Evolutionary conservation across 106 monocot genomes (phyloP).

Genomic region (Apostasia shenzhenica): DNA sequence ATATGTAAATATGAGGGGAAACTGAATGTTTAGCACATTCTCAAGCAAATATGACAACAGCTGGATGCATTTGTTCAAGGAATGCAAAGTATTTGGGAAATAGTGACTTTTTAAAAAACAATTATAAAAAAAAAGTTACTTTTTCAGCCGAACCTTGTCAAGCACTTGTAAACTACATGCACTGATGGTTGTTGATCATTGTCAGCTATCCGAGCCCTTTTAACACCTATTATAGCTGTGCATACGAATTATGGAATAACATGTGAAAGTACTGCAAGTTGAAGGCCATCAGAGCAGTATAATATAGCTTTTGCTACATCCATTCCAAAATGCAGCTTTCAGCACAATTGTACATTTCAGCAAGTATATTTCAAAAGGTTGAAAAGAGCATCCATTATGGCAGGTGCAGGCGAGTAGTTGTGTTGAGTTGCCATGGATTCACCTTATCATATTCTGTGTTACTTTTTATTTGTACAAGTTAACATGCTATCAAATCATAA

Average conservation of each 20-base stretch:
- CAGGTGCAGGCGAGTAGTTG: too few relatives aligned
- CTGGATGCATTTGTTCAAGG: background rate
- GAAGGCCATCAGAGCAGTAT: background rate
- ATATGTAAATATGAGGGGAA: too few relatives aligned
- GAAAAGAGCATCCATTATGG: background rate
- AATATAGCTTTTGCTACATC: too few relatives aligned
- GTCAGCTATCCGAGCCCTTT: slow-evolving; percentile 62
- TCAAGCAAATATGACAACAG: too few relatives aligned
- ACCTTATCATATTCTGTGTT: too few relatives aligned
- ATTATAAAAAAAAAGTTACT: background rate
- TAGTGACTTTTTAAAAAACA: too few relatives aligned
- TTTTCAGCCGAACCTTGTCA: slow-evolving; percentile 58
- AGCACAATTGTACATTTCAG: background rate
- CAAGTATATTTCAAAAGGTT: background rate
- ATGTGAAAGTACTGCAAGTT: background rate
- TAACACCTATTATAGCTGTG: slow-evolving; percentile 46
- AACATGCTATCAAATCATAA: too few relatives aligned
- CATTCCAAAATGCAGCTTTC: too few relatives aligned
- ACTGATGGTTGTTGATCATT: slow-evolving; percentile 72
- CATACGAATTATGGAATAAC: slow-evolving; percentile 39
- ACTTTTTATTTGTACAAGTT: too few relatives aligned
- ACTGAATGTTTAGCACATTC: too few relatives aligned
- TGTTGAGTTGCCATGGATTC: too few relatives aligned
- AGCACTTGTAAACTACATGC: slow-evolving; percentile 57
- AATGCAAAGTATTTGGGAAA: background rate